These are phyloP conservation scores for Quercus alba DNA, from an alignment of 306 rosid species.

Conservation along the genomic window DNA sequence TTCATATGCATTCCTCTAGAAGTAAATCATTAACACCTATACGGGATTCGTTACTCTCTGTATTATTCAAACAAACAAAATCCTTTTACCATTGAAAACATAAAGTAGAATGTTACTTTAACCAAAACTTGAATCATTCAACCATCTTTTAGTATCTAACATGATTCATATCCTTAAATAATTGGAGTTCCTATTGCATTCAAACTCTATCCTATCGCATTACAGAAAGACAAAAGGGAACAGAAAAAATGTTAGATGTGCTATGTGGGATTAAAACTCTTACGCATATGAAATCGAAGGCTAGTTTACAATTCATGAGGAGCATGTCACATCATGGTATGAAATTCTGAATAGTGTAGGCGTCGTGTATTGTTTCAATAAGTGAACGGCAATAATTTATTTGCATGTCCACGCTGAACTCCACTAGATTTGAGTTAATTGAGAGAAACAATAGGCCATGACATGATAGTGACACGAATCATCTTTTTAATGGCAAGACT, in stretches of 20 bases:
- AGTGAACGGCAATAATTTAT: no score
- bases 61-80: no score
- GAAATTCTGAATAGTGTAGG: background rate
- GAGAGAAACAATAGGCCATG: background rate
- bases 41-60: no score
- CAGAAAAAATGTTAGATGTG: background rate
- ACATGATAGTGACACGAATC: background rate
- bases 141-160: background rate
- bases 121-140: background rate
- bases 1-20: no score
- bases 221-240: background rate
- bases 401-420: background rate
- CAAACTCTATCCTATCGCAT: background rate
- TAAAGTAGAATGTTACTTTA: background rate
- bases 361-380: background rate
- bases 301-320: background rate
- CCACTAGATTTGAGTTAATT: background rate
- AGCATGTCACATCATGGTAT: background rate
- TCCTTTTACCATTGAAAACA: no score
- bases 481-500: background rate
- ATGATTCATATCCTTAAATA: background rate
- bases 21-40: no score
- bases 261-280: background rate
- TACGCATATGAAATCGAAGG: background rate
- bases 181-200: background rate